A percentile compares a stretch with the other conserved stretches of the same genome.
Conservation (phyloP, 2,329 filamentous ascomycete genomes). For the Metarhizium robertsii region DNA sequence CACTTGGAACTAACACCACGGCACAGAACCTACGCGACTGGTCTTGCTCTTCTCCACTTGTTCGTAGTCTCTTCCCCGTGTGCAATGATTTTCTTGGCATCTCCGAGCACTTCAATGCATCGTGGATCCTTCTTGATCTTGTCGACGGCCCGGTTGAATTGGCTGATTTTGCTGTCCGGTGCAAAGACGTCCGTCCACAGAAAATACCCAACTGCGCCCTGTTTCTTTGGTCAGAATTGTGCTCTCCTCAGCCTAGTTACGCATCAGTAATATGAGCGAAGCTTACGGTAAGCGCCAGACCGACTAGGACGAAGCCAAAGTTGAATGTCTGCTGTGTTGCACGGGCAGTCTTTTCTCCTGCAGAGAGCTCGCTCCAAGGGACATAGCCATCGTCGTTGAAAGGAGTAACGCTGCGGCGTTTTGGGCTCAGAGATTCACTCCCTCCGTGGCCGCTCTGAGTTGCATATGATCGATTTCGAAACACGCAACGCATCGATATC, state of each 20-base stretch:
- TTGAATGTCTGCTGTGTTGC: constrained; percentile 90
- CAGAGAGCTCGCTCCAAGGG: constrained; percentile 69
- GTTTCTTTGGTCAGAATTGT: background rate
- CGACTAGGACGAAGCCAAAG: constrained; percentile 65
- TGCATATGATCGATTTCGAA: constrained; percentile 39
- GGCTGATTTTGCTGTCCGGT: constrained; percentile 71
- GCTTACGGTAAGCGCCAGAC: constrained; percentile 65
- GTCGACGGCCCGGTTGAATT: constrained; percentile 82
- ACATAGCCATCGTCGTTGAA: constrained; percentile 80
- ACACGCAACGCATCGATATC: constrained; percentile 2
- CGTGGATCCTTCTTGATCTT: constrained; percentile 63
- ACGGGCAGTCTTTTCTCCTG: constrained; percentile 68
- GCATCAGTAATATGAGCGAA: background rate
- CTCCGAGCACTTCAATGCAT: constrained; percentile 67
- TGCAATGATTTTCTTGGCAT: constrained; percentile 64
- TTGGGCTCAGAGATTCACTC: constrained; percentile 30
- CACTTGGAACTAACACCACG: background rate
- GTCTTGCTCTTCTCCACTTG: constrained; percentile 65
- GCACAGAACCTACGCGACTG: constrained; percentile 40
- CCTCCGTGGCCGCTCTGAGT: constrained; percentile 41
- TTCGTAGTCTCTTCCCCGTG: constrained; percentile 74
- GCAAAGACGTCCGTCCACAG: constrained; percentile 78
- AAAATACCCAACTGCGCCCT: constrained; percentile 71
- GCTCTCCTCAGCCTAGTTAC: background rate
- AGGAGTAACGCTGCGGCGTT: constrained; percentile 65